Conservation (phyloP, 164 flowering plant genomes). For the Tetrastigma voinierianum region DNA sequence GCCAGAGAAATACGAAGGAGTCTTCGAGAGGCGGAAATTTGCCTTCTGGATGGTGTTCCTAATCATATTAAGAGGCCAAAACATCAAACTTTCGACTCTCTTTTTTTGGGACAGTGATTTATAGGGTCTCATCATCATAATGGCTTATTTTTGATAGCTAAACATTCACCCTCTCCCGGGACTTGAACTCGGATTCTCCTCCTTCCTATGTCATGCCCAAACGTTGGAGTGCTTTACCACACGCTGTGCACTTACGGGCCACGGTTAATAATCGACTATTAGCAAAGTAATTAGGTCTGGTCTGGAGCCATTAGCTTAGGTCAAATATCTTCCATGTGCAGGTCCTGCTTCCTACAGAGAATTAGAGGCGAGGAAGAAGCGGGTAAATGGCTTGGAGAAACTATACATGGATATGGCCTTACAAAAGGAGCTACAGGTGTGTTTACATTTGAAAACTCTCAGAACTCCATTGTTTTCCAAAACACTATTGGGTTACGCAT, state of each 20-base stretch:
- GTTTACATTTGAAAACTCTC: not conserved
- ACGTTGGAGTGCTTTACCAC: too few relatives aligned
- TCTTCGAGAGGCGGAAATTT: constrained; percentile 14
- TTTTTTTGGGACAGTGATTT: not conserved
- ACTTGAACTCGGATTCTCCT: too few relatives aligned
- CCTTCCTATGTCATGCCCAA: too few relatives aligned
- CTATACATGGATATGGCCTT: constrained; percentile 66
- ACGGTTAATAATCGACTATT: too few relatives aligned
- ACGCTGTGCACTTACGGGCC: too few relatives aligned
- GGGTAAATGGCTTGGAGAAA: constrained; percentile 57
- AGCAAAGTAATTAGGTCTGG: not conserved
- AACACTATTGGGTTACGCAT: not conserved
- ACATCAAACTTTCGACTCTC: too few relatives aligned
- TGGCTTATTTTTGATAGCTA: too few relatives aligned
- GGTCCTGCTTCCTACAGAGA: constrained; percentile 67
- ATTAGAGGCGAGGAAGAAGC: constrained; percentile 64
- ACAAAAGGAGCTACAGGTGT: constrained; percentile 85
- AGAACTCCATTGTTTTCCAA: not conserved
- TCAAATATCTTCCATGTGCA: constrained; percentile 22
- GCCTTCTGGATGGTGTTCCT: constrained; percentile 34
- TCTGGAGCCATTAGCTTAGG: not conserved
- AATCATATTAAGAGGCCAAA: constrained; percentile 50
- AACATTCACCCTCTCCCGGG: too few relatives aligned
- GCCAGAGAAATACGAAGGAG: constrained; percentile 43
- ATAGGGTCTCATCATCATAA: too few relatives aligned